Base-by-base conservation (phyloP, 306 rosid species). In the Myrica gale region DNA sequence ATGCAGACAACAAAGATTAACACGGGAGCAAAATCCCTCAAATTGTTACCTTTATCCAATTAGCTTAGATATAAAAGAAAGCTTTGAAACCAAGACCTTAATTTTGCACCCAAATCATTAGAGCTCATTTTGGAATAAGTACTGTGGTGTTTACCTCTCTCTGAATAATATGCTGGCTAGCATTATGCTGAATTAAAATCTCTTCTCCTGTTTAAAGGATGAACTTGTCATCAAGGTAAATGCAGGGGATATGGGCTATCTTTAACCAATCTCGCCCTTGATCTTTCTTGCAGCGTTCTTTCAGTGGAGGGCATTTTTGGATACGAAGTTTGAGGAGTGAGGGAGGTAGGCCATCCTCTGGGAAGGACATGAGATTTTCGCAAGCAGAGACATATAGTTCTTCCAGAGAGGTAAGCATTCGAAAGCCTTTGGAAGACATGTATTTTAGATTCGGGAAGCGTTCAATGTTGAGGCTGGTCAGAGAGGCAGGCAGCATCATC, bases 111-210 rank as follows among this genome's bases (percentile, higher is more conserved):
- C 37, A 61, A 32, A 61, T 61, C 13, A 12, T 32, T 32, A n/a
- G n/a, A 26, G 44, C 10, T 32, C n/a, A 61, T 15, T 32, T 12
- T 26, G 68, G 4, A n/a, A 72, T 1, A 79, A 45, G 20, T 55
- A 20, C 37, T 23, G 51, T 58, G 51, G 51, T 9, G 16, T 79
- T 81, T 75, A 93, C 98, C 95, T 92, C 98, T 80, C 32, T 26
- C 2, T 26, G 32, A 26, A 26, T 26, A 26, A 26, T 26, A 26
- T 26, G 32, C 1, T 26, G 32, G 32, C 32, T 1, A 1, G 32
- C 32, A 26, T 26, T 26, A 26, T 26, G 32, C 32, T 26, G 32
- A 26, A 26, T 26, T 26, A 0, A 26, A 26, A 1, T 26, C 32
- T 26, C 32, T 26, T 26, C 32, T 26, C 32, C 32, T 26, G 32